Conservation (phyloP, 1,284 basidiomycete genomes). For the Moesziomyces antarcticus region DNA sequence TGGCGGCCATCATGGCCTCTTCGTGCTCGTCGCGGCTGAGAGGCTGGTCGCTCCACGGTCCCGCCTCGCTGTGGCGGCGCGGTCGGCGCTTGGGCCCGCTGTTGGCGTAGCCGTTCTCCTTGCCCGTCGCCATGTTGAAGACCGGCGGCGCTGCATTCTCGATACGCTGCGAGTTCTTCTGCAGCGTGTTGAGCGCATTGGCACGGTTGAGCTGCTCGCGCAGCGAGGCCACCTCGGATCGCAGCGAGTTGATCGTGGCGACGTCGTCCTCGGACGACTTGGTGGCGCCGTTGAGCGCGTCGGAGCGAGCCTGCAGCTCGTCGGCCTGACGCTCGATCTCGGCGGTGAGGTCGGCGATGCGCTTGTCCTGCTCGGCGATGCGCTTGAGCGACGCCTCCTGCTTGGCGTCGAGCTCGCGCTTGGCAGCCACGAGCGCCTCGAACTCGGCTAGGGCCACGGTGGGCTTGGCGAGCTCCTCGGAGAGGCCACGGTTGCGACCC, state of each 20-base stretch:
- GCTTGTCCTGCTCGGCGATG: constrained; percentile 83
- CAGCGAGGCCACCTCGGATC: constrained; percentile 88
- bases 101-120: constrained; percentile 50
- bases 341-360: constrained; percentile 77
- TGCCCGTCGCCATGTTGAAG: constrained; percentile 63
- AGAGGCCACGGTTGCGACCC: constrained; percentile 78
- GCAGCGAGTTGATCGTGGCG: constrained; percentile 85
- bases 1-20: constrained; percentile 79
- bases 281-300: constrained; percentile 55
- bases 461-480: constrained; percentile 77
- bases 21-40: constrained; percentile 76
- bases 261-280: constrained; percentile 76
- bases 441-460: constrained; percentile 80
- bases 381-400: constrained; percentile 81
- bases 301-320: constrained; percentile 79
- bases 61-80: constrained; percentile 85
- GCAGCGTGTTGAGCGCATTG: constrained; percentile 73
- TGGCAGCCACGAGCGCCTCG: constrained; percentile 80
- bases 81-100: constrained; percentile 69
- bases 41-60: constrained; percentile 76
- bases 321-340: constrained; percentile 80
- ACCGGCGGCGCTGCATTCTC: constrained; percentile 61
- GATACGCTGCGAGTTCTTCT: constrained; percentile 65
- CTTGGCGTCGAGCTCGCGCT: constrained; percentile 83
- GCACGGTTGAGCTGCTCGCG: constrained; percentile 95